Conservation (phyloP, 2,329 filamentous ascomycete genomes). For the Fusarium poae region DNA sequence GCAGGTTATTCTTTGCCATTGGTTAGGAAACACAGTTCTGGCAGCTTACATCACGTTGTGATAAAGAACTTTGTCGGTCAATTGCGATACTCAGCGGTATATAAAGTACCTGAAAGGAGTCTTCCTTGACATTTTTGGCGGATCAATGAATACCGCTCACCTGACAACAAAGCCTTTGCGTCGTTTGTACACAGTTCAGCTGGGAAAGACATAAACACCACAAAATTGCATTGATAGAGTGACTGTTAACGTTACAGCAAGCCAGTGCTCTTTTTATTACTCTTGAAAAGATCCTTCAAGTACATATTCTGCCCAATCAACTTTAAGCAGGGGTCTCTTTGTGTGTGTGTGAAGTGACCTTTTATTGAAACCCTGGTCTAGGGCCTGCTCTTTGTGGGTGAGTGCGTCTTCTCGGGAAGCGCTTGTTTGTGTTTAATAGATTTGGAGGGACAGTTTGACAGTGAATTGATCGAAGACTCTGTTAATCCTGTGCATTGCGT, state of each 20-base stretch:
- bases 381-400: background rate
- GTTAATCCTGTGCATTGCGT: background rate
- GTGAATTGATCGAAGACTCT: background rate
- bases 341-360: too few relatives aligned
- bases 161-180: background rate
- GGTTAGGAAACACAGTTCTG: background rate
- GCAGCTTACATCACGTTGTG: background rate
- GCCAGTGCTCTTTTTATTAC: background rate
- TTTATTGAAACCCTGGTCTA: background rate
- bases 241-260: accelerated
- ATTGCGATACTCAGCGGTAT: background rate
- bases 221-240: background rate
- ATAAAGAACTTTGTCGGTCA: background rate
- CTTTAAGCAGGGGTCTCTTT: background rate
- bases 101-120: background rate
- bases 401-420: background rate
- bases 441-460: too few relatives aligned
- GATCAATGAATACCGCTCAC: background rate
- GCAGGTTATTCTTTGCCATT: background rate
- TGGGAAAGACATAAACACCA: background rate
- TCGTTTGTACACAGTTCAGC: background rate
- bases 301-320: background rate
- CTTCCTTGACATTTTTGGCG: background rate
- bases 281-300: too few relatives aligned
- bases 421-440: too few relatives aligned